Percentiles rank a stretch among this genome's conserved stretches.
These are phyloP conservation scores for Fusarium chlamydosporum DNA, from an alignment of 2,329 filamentous ascomycete genomes.

Conservation along the genomic window DNA sequence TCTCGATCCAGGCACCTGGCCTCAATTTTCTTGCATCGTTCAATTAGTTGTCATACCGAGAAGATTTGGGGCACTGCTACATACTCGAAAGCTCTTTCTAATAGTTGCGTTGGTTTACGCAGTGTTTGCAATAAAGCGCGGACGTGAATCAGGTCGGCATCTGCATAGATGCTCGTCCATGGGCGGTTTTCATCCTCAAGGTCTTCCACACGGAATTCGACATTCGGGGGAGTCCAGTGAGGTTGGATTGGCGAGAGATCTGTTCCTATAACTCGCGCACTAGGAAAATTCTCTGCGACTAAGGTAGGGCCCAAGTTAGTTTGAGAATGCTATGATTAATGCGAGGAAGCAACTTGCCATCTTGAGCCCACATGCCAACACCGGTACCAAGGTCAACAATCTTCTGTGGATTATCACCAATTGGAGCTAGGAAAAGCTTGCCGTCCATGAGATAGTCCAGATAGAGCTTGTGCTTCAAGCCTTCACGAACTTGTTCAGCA, in stretches of 20 bases:
- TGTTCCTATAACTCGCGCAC: conserved; percentile 62
- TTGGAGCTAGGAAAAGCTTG: conserved; percentile 60
- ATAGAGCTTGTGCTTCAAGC: conserved; percentile 63
- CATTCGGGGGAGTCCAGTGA: conserved; percentile 67
- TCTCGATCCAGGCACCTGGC: conserved; percentile 59
- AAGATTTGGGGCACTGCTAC: not conserved
- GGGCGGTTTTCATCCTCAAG: conserved; percentile 55
- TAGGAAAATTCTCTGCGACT: conserved; percentile 63
- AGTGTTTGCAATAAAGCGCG: conserved; percentile 67
- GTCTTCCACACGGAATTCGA: conserved; percentile 63
- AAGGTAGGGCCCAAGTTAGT: conserved; percentile 23
- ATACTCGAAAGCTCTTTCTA: conserved; percentile 63
- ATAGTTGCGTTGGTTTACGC: conserved; percentile 64
- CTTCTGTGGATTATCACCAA: conserved; percentile 62
- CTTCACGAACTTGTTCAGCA: conserved; percentile 64
- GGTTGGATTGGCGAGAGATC: conserved; percentile 63
- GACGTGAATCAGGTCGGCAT: conserved; percentile 68
- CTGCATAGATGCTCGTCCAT: conserved; percentile 55
- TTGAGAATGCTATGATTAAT: not conserved
- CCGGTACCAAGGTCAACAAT: conserved; percentile 67
- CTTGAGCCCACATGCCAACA: conserved; percentile 69
- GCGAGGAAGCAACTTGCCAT: conserved; percentile 55
- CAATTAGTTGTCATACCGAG: conserved; percentile 25
- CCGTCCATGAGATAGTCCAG: conserved; percentile 64
- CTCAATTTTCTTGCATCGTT: conserved; percentile 51